phyloP scores from a whole-genome alignment of 768 basidiomycete species.

The Kwoniella botswanensis region DNA sequence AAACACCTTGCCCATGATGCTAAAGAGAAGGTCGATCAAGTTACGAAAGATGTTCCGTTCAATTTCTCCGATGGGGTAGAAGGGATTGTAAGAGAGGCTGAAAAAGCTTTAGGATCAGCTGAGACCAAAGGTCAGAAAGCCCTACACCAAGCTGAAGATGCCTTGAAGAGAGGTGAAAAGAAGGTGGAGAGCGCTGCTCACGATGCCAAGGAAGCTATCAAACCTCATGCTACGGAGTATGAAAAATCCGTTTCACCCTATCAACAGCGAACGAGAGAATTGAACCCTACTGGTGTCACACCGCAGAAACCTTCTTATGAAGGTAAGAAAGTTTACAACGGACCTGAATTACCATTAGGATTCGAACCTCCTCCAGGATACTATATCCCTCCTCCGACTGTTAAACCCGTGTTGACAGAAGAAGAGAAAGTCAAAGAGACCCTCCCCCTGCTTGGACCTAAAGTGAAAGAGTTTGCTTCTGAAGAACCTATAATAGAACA shows the following conservation, averaged over 20 bases:
- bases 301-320: conserved; percentile 43
- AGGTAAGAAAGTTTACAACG: conserved; percentile 64
- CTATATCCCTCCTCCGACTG: conserved; percentile 59
- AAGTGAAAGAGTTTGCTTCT: conserved; percentile 68
- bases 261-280: conserved; percentile 53
- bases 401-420: conserved; percentile 21
- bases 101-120: conserved; percentile 65
- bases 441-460: conserved; percentile 81
- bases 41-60: conserved; percentile 36
- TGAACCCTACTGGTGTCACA: conserved; percentile 55
- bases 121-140: conserved; percentile 47
- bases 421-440: conserved; percentile 55
- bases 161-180: conserved; percentile 11
- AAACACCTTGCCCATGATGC: conserved; percentile 51
- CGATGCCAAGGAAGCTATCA: conserved; percentile 32
- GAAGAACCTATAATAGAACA: conserved; percentile 93
- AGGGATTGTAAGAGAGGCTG: conserved; percentile 73
- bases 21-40: conserved; percentile 41
- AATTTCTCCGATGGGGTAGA: conserved; percentile 68
- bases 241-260: conserved; percentile 31
- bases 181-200: conserved; percentile 16
- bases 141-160: conserved; percentile 29
- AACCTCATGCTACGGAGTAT: conserved; percentile 21
- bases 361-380: conserved; percentile 94
- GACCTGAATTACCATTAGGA: conserved; percentile 79